These are phyloP conservation scores for Polygonum maritimum DNA, from an alignment of 148 eudicot genomes.

Conservation along the genomic window DNA sequence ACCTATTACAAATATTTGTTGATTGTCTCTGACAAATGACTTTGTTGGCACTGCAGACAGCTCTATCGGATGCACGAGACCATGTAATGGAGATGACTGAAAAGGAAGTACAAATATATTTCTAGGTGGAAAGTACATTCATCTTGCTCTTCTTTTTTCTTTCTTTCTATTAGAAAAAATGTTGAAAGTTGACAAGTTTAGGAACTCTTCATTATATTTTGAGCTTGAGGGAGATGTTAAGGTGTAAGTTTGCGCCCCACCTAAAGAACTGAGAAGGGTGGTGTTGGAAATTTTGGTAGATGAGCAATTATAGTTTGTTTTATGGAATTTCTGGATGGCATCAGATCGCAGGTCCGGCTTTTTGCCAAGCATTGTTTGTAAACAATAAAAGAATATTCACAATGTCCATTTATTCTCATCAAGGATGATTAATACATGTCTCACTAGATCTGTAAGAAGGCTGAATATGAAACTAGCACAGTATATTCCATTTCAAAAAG, in stretches of 20 bases:
- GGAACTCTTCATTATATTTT: background rate
- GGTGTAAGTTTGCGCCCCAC: background rate
- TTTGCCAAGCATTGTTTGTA: too few species aligned
- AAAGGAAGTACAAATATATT: slow-evolving; percentile 55
- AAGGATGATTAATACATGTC: too few species aligned
- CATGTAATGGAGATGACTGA: slow-evolving; percentile 92
- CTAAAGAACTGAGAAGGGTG: background rate
- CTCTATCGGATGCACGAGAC: slow-evolving; percentile 83
- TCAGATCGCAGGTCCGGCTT: background rate
- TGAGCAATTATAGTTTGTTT: background rate
- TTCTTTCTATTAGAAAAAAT: background rate
- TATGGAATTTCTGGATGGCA: background rate
- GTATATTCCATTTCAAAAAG: too few species aligned
- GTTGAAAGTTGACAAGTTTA: background rate
- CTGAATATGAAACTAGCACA: too few species aligned
- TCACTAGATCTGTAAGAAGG: too few species aligned
- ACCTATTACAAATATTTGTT: background rate
- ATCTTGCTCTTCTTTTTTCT: background rate
- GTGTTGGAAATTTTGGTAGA: slow-evolving; percentile 10
- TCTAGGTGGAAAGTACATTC: slow-evolving; percentile 19
- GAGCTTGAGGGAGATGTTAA: background rate
- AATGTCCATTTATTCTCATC: too few species aligned
- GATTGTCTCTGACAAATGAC: background rate
- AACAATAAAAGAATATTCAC: too few species aligned
- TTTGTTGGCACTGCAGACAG: slow-evolving; percentile 47